phyloP scores from a whole-genome alignment of 208 protist species.

The Trypanosoma brucei region DNA sequence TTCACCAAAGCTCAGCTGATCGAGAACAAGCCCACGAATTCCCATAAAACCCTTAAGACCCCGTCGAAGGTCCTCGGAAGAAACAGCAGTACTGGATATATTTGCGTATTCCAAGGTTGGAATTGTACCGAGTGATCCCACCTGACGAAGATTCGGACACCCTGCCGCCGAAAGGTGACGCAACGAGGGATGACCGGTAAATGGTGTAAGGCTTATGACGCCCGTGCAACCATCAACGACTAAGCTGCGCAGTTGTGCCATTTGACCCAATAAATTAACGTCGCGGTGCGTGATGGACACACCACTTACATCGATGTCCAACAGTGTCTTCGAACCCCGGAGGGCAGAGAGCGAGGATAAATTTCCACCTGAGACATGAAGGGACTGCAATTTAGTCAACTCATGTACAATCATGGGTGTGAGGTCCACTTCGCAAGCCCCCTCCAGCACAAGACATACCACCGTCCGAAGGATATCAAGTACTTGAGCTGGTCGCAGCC shows the following conservation, averaged over 20 bases:
- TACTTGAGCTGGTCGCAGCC: constrained; percentile 1
- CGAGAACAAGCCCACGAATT: background rate
- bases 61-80: background rate
- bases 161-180: constrained; percentile 1
- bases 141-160: constrained; percentile 1
- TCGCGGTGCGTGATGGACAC: constrained; percentile 39
- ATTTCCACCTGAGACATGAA: constrained; percentile 19
- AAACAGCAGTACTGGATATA: constrained; percentile 4
- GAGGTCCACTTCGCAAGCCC: constrained; percentile 12
- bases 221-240: constrained; percentile 32
- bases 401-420: constrained; percentile 27
- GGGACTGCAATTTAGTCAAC: constrained; percentile 19
- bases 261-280: constrained; percentile 27
- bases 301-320: constrained; percentile 23
- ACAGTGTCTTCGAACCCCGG: constrained; percentile 19
- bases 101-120: constrained; percentile 4
- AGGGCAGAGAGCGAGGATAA: constrained; percentile 33
- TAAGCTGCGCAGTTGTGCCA: constrained; percentile 31
- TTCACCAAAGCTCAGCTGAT: background rate
- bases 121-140: constrained; percentile 13
- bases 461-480: constrained; percentile 8
- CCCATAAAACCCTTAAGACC: background rate
- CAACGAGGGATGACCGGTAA: constrained; percentile 23
- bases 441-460: constrained; percentile 23
- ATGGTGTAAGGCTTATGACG: constrained; percentile 34